A percentile compares a stretch with the other conserved stretches of the same genome.
These are phyloP conservation scores for Blastobotrys petasosporus DNA, from an alignment of 1,139 yeast species.

Conservation along the genomic window DNA sequence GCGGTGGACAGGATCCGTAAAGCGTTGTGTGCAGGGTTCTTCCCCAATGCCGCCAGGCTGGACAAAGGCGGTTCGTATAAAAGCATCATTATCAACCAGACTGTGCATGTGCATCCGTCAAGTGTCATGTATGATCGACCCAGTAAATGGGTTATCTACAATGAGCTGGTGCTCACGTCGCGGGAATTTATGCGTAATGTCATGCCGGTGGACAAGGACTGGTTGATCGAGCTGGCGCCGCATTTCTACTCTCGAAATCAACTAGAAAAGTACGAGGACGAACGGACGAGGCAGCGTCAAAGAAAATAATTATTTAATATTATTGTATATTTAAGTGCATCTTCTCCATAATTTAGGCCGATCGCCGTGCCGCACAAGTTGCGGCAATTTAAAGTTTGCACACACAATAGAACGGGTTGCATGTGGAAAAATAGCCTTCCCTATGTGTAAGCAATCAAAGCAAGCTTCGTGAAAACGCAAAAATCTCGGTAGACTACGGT, in stretches of 20 bases:
- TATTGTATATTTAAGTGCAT: too few relatives aligned
- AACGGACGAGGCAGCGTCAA: constrained; percentile 8
- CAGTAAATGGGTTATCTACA: constrained; percentile 68
- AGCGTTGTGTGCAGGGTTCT: constrained; percentile 74
- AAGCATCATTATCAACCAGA: constrained; percentile 55
- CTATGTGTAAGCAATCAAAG: too few relatives aligned
- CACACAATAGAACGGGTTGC: neutral
- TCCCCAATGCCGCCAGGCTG: constrained; percentile 68
- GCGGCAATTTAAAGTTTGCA: neutral
- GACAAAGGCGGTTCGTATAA: constrained; percentile 68
- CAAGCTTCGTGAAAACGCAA: too few relatives aligned
- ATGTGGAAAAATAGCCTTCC: neutral
- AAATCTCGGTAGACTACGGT: too few relatives aligned
- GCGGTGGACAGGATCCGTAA: constrained; percentile 47
- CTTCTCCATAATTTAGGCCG: neutral
- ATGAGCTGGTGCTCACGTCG: constrained; percentile 79
- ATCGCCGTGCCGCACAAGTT: neutral
- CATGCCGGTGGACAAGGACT: constrained; percentile 60
- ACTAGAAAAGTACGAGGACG: constrained; percentile 18
- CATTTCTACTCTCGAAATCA: constrained; percentile 41
- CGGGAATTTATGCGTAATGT: constrained; percentile 89
- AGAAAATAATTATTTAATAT: too few relatives aligned
- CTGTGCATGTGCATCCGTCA: constrained; percentile 80
- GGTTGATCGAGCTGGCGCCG: constrained; percentile 62
- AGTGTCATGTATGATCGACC: constrained; percentile 53